These are phyloP conservation scores for Bryoglossum gracile DNA, from an alignment of 495 filamentous ascomycete species.

Conservation along the genomic window DNA sequence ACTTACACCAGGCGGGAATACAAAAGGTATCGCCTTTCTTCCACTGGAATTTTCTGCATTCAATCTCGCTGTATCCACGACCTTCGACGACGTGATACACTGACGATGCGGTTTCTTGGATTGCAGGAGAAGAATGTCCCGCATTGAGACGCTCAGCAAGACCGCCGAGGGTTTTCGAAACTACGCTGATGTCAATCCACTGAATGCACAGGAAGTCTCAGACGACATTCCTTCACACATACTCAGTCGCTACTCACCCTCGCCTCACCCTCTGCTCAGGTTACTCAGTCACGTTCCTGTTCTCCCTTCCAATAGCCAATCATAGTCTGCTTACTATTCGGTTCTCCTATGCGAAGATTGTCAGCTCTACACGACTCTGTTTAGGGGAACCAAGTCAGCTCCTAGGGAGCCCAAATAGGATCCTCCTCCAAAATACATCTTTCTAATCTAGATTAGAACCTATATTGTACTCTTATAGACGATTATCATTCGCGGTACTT, in stretches of 20 bases:
- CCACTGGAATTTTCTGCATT: conserved; percentile 30
- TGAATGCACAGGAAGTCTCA: neutral
- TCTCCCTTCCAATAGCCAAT: conserved; percentile 1
- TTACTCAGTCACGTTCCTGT: too few species aligned
- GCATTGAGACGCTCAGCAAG: conserved; percentile 32
- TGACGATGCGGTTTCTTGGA: conserved; percentile 34
- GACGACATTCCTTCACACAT: too few species aligned
- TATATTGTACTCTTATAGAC: too few species aligned
- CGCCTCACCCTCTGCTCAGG: too few species aligned
- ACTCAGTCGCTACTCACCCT: too few species aligned
- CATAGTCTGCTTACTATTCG: conserved; percentile 1
- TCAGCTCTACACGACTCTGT: conserved; percentile 1
- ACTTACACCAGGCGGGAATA: conserved; percentile 37
- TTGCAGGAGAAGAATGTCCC: conserved; percentile 22
- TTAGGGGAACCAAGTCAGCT: neutral
- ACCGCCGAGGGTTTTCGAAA: conserved; percentile 32
- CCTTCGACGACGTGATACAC: conserved; percentile 39
- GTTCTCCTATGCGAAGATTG: neutral
- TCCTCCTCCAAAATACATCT: neutral
- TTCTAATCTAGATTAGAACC: too few species aligned
- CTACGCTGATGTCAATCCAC: conserved; percentile 3
- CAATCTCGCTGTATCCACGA: conserved; percentile 29
- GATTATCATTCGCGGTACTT: too few species aligned
- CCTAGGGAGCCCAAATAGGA: conserved; percentile 4
- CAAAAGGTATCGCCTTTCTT: conserved; percentile 38